phyloP scores from a whole-genome alignment of 495 filamentous ascomycete species.

The Amorphotheca resinae region DNA sequence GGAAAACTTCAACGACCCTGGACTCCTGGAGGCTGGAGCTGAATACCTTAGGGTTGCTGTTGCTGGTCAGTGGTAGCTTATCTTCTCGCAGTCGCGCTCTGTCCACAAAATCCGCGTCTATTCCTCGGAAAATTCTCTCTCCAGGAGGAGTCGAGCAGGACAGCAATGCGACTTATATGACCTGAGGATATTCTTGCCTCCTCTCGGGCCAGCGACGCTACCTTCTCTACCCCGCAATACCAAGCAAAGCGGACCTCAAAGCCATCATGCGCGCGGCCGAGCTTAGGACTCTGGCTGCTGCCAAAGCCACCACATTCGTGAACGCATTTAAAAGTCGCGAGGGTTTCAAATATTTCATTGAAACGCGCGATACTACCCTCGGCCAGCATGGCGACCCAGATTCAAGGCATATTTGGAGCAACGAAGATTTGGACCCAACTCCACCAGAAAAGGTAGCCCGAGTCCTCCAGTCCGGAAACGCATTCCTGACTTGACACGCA shows the following conservation, averaged over 20 bases:
- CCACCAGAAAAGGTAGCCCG: constrained; percentile 19
- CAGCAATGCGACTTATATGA: too few species aligned
- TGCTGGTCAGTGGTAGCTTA: too few species aligned
- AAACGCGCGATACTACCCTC: constrained; percentile 20
- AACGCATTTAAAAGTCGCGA: constrained; percentile 18
- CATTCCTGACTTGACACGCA: not conserved
- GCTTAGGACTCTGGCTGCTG: not conserved
- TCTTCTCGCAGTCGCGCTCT: too few species aligned
- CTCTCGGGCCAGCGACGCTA: too few species aligned
- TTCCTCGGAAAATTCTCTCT: too few species aligned
- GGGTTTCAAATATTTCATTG: constrained; percentile 19
- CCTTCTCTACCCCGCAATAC: constrained; percentile 2
- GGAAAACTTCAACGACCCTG: too few species aligned
- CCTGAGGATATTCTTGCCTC: too few species aligned
- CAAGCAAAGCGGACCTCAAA: not conserved
- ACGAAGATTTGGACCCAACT: constrained; percentile 25
- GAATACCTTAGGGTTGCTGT: too few species aligned
- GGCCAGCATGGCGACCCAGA: constrained; percentile 19
- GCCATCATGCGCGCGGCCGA: constrained; percentile 9
- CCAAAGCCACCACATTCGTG: constrained; percentile 8
- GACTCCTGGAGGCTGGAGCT: too few species aligned
- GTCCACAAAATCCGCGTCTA: too few species aligned
- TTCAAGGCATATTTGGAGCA: constrained; percentile 14
- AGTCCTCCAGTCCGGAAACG: not conserved
- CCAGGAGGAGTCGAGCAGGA: too few species aligned